Evolutionary conservation across 768 basidiomycete species (phyloP), one percentile per base, ranked within the genome.

Genomic region (Leccinum disarticulatum): DNA sequence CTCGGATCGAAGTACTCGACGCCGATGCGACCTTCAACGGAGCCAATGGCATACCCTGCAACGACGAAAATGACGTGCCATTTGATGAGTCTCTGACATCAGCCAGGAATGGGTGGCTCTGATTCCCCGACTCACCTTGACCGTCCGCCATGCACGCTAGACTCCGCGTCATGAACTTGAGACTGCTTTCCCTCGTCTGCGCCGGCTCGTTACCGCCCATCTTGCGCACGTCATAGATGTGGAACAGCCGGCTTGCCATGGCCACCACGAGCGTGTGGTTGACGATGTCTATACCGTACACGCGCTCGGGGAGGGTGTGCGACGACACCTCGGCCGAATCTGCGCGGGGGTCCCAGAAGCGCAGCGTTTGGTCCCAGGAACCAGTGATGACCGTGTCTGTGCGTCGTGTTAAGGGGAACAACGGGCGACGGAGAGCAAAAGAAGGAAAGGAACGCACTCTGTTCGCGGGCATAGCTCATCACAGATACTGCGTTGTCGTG

Each of bases 1-100:
- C 83, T 84, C 2, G 91, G 86, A 63, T 98, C 93, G 65, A 97
- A 95, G 73, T 96, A 99, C 73, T 99, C 97, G 31, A 98, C 95
- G 0, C 95, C 94, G 59, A 98, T 97, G 25, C 97, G 83, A 1
- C 97, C 97, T 68, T 99, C 97, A 14, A 95, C 93, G 0, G 93
- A 95, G 0, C 90, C 91, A 0, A 89, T 93, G 11, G 95, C 95
- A 73, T 93, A 99, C 11, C 96, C 95, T 92, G 66, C 15, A 19
- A 56, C 41, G 3, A 28, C 17, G n/a, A 41, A 6, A 41, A 41
- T 8, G 38, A n/a, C 4, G 38, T 8, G 5, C 3, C 43, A 43
- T 19, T 10, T 5, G n/a, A 43, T 43, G 43, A 19, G 11, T 19
- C 43, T n/a, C 41, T 5, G n/a, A 5, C 41, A 6, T 43, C n/a